Base-by-base conservation (phyloP, 225 moss, liverwort and hornwort species). In the Pseudisothecium myosuroides region DNA sequence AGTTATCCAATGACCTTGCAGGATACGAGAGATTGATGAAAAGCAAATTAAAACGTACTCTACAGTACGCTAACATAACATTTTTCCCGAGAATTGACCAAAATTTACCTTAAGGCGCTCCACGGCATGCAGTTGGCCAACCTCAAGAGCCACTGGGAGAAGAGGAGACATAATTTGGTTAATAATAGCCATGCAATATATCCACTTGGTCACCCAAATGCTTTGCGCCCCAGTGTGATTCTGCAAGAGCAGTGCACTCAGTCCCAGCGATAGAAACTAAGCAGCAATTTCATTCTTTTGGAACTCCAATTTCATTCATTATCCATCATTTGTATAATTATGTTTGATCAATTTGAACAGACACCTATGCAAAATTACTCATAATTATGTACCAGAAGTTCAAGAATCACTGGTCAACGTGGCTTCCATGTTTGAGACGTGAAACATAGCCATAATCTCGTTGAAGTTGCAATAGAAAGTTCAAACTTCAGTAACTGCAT, bases 61-160 rank as follows among this genome's bases (percentile, higher is more conserved):
- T 63, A 37, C 60, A 82, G 62, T 61, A 58, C 24, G 11, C 10
- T 23, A 49, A 34, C 27, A 50, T 66, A 32, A 28, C 45, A 88
- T 74, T 85, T 85, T 28, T 71, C 78, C 41, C 59, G 18, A 60
- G 37, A 45, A 47, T 22, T 28, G 43, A 60, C 55, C 55, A 34
- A 76, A 56, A 56, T 41, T 65, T 88, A 95, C 97, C 96, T 97
- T 97, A 20, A 97, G 91, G 61, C 97, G 97, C 90, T 95, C 94
- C 80, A 96, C 96, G 69, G 97, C 96, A 80, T 97, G 95, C 87
- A 97, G 87, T 89, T 97, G 95, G 76, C 97, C 97, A 85, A 97
- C 94, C 90, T 97, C 97, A 72, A 97, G 97, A 84, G 97, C 96
- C 60, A 97, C 97, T 71, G 97, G 96, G 83, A 97, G 95, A 91